Percentiles rank a stretch among this genome's conserved stretches.
Evolutionary conservation across 2,329 filamentous ascomycete genomes (phyloP).

Genomic region (Colletotrichum horii): DNA sequence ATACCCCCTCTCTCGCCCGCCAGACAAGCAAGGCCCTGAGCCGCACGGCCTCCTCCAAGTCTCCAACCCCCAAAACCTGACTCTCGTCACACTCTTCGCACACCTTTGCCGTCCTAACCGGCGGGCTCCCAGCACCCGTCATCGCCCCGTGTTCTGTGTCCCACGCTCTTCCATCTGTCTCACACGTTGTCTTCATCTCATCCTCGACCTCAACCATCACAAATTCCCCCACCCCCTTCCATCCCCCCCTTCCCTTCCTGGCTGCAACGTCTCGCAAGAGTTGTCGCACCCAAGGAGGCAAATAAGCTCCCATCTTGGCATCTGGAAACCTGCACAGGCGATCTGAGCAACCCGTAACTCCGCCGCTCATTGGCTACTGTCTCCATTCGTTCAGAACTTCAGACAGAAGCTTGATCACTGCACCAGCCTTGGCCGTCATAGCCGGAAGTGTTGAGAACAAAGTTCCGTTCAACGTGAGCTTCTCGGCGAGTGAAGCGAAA

Average conservation of each 20-base stretch:
- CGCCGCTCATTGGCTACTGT: not conserved
- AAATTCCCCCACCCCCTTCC: not conserved
- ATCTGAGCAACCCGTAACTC: not conserved
- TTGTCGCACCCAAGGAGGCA: not conserved
- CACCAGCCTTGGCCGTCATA: not conserved
- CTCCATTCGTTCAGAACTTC: not conserved
- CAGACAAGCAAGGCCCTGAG: not conserved
- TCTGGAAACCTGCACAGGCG: not conserved
- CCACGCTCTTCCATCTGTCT: not conserved
- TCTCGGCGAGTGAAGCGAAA: not conserved
- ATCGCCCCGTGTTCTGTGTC: not conserved
- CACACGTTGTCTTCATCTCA: constrained; percentile 9
- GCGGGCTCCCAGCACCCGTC: constrained; percentile 5
- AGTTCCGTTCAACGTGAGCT: not conserved
- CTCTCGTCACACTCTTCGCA: constrained; percentile 3
- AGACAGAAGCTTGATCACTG: not conserved
- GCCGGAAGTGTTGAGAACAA: not conserved
- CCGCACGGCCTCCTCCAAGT: not conserved
- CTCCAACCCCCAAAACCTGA: constrained; percentile 4
- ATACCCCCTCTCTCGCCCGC: not conserved
- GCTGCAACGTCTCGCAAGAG: constrained; percentile 1
- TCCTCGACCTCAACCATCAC: not conserved
- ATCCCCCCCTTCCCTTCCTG: not conserved
- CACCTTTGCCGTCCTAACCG: constrained; percentile 7
- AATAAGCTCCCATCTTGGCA: constrained; percentile 20